These are phyloP conservation scores for Myxozyma vanderwaltii DNA, from an alignment of 805 yeast species.

Conservation along the genomic window DNA sequence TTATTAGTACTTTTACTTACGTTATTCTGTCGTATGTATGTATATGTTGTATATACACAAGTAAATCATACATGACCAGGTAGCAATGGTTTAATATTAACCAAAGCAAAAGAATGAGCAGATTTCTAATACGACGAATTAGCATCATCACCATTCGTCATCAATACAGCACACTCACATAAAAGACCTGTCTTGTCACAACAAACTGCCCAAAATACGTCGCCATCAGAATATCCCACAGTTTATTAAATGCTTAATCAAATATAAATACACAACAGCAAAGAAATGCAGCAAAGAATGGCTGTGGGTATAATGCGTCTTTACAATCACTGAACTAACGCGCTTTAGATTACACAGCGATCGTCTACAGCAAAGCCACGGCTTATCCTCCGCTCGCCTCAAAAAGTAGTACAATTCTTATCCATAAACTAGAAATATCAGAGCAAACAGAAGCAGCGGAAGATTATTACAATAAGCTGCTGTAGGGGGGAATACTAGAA, in stretches of 20 bases:
- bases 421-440: no score
- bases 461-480: no score
- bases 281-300: neutral
- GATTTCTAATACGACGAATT: conserved; percentile 51
- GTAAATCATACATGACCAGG: conserved; percentile 72
- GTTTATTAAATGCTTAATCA: neutral
- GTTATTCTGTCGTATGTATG: no score
- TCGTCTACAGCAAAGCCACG: no score
- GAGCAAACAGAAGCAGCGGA: no score
- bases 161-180: conserved; percentile 27
- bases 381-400: no score
- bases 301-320: no score
- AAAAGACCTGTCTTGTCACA: conserved; percentile 37
- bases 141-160: neutral
- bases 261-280: neutral
- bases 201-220: conserved; percentile 36
- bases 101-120: conserved; percentile 75
- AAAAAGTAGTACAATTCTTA: no score
- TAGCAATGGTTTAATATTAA: conserved; percentile 86
- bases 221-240: conserved; percentile 6
- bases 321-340: no score
- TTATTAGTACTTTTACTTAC: neutral
- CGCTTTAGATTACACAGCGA: no score
- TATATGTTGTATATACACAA: no score
- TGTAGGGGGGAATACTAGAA: no score